phyloP scores from a whole-genome alignment of 768 basidiomycete species.

The Rhizopogon vulgaris region DNA sequence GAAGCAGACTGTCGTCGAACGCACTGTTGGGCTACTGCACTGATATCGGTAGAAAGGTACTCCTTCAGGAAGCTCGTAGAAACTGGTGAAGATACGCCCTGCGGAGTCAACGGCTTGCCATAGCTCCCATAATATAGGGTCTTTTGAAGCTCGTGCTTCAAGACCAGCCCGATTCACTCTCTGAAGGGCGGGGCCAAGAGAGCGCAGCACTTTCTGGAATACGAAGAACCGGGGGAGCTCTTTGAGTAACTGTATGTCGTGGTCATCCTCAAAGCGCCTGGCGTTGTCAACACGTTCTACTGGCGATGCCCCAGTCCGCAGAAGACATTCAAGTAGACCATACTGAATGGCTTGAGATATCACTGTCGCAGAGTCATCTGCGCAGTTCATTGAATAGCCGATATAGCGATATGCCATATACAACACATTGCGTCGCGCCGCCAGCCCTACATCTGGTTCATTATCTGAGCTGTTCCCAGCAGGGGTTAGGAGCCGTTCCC shows the following conservation, averaged over 20 bases:
- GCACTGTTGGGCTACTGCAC: not conserved
- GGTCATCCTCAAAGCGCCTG: conserved; percentile 2
- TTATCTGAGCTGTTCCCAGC: conserved; percentile 1
- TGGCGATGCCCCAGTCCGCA: conserved; percentile 1
- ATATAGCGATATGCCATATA: conserved; percentile 4
- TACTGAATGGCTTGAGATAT: not conserved
- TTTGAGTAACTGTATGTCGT: conserved; percentile 2
- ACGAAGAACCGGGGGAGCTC: not conserved
- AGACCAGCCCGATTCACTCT: not conserved
- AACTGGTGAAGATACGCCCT: not conserved
- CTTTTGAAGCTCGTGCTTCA: not conserved
- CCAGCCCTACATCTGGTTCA: conserved; percentile 2
- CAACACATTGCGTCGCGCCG: conserved; percentile 1
- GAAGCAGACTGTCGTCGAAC: not conserved
- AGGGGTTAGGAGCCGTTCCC: not conserved
- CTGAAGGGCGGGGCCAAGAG: not conserved
- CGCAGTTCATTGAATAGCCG: conserved; percentile 2
- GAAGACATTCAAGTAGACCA: conserved; percentile 1
- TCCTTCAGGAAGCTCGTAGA: not conserved
- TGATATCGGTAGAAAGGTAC: not conserved
- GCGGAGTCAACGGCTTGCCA: not conserved
- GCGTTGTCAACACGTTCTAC: not conserved
- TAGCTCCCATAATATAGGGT: not conserved
- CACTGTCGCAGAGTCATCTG: not conserved
- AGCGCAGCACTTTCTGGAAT: not conserved